Base-by-base conservation (phyloP, 805 yeast species). In the Zygosaccharomyces lentus region DNA sequence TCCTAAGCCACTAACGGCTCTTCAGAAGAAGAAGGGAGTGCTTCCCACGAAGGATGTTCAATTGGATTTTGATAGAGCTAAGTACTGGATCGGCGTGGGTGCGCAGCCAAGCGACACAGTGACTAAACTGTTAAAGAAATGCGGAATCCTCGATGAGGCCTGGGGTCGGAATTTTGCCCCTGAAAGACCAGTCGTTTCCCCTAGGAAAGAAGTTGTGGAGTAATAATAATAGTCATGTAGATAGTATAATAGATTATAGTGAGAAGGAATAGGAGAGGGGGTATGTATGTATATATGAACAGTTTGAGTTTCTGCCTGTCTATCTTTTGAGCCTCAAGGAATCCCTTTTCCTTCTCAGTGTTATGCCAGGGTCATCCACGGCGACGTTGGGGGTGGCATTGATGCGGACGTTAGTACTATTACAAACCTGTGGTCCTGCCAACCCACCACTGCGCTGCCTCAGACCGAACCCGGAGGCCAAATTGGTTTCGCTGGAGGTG, bases 71-170 rank as follows among this genome's bases (percentile, higher is more conserved):
- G 80, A 81, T 53, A 80, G 96, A 58, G 80, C 96, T 4, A 88
- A 88, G 65, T 93, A 93, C 68, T 93, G 99, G 99, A 71, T 93
- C 29, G 96, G 96, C 58, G 96, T 88, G 15, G 99, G 99, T 9
- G 98, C 98, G 1, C 95, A 87, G 63, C 95, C 96, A 6, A 81
- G 91, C 19, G 89, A 84, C 36, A 72, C 93, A 3, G 95, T 91
- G 9, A 76, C 80, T 2, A 80, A 80, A 53, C 69, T 93, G 43
- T 77, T 93, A 63, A 82, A 80, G 61, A 87, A 82, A 65, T 88
- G 86, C 37, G 89, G 96, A 49, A 77, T 78, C 46, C 46, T 64
- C 34, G 57, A 54, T 24, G 51, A 52, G 21, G 55, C 49, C 25
- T 64, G 66, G 67, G 57, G 61, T n/a, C 53, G 53, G 31, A 44